Base-by-base conservation (phyloP, 192 early-diverging fungal species). In the Gaertneriomyces sp. region DNA sequence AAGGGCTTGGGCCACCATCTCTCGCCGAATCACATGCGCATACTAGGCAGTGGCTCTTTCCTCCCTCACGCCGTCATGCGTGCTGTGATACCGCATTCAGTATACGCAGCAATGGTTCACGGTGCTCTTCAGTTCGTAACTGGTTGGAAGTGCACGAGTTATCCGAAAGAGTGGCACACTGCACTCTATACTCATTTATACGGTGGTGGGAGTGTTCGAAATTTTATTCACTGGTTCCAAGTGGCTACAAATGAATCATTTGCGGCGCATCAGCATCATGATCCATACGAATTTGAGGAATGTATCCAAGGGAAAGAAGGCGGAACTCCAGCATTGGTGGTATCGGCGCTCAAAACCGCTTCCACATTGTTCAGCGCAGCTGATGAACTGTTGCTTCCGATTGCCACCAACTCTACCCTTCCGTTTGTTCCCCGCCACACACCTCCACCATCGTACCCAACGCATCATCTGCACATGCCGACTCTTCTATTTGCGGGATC, bases 141-240 rank as follows among this genome's bases (percentile, higher is more conserved):
- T 6, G 64, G 61, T 14, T 77, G 76, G 76, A 49, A 50, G 8
- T 60, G 60, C 55, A 64, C 69, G 41, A 66, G 71, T 17, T 63
- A 56, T 19, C 55, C 58, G 12, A 33, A 39, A 12, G 58, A 25
- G 14, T 53, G 66, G 50, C 41, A 61, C 39, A 39, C 55, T 9
- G 63, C 68, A 6, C 44, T 72, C 5, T 77, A 77, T 50, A 60
- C 17, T 25, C 66, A 77, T 55, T 17, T 77, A 12, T 77, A 50
- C 58, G 60, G 56, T 4, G 56, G 51, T 5, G 60, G 68, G 7
- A 74, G 72, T 40, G 72, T 72, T 4, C 49, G 61, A 17, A 64
- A 56, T 33, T 14, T 77, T 0, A 68, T 77, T 61, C 76, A 77
- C 59, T 77, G 76, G 76, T 74, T 74, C 40, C 68, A 74, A 56